A percentile compares a stretch with the other conserved stretches of the same genome.
phyloP scores from a whole-genome alignment of 495 filamentous ascomycete genomes.

The Penicillium antarcticum region DNA sequence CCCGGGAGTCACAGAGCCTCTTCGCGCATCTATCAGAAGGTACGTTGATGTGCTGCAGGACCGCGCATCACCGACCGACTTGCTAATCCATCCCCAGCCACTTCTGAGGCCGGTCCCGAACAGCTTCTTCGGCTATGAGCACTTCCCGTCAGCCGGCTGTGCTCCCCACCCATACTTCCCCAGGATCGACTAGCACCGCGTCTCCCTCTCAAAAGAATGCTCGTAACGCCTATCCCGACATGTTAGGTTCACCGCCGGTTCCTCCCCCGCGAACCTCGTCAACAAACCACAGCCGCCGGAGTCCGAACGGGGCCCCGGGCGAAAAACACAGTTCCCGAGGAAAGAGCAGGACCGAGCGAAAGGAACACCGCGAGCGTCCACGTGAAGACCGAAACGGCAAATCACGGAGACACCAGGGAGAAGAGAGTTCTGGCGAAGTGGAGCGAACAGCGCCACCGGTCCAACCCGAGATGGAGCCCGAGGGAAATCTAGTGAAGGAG shows the following conservation, averaged over 20 bases:
- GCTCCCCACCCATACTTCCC: slow-evolving; percentile 31
- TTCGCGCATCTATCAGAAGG: slow-evolving; percentile 19
- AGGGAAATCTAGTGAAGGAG: slow-evolving; percentile 34
- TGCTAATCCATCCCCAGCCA: slow-evolving; percentile 31
- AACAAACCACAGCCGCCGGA: slow-evolving; percentile 35
- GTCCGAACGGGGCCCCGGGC: slow-evolving; percentile 26
- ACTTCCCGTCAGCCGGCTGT: slow-evolving; percentile 34
- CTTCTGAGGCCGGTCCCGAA: slow-evolving; percentile 25
- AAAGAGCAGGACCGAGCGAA: slow-evolving; percentile 31
- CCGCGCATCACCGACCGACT: neutral
- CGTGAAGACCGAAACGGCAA: slow-evolving; percentile 34
- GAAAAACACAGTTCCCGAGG: slow-evolving; percentile 35
- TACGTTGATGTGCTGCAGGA: slow-evolving; percentile 16
- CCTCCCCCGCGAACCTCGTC: slow-evolving; percentile 46
- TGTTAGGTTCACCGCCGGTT: slow-evolving; percentile 37
- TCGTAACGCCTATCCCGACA: slow-evolving; percentile 37
- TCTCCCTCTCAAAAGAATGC: slow-evolving; percentile 31
- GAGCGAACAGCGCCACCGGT: slow-evolving; percentile 14
- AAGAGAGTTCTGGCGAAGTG: slow-evolving; percentile 23
- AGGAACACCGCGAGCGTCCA: slow-evolving; percentile 29
- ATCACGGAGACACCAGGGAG: slow-evolving; percentile 30
- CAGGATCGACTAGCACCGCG: slow-evolving; percentile 25
- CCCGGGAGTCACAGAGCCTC: slow-evolving; percentile 9
- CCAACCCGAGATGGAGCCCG: slow-evolving; percentile 26
- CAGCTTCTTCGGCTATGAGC: slow-evolving; percentile 46